Evolutionary conservation across 176 grass and related monocot species (phyloP), one percentile per base, ranked within the genome.

Genomic region (Lolium rigidum): DNA sequence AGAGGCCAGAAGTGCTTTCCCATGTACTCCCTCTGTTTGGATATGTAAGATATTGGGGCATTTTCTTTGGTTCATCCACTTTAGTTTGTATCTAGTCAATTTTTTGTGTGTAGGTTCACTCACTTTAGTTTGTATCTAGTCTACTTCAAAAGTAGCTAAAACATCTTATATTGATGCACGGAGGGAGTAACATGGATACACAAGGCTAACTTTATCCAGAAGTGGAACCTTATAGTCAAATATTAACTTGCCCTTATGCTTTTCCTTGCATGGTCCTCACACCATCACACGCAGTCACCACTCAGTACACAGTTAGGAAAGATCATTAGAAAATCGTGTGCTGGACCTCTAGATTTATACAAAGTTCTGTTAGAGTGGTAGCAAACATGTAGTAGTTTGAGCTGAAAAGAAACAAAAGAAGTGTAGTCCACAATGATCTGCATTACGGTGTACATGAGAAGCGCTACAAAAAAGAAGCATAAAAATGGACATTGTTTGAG

Each of bases 351-450:
- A 68, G 28, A 76, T 80, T 73, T 74, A 38, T 60, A 38, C 52
- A 72, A 47, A 79, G 43, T 86, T 79, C 21, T 80, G 6, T 5
- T 43, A 43, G 41, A 43, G 41, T 43, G 64, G 10, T n/a, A 73
- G 66, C 18, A 68, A 55, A 48, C 2, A 80, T 47, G 20, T 48
- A 84, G 50, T 50, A 76, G 25, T 68, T 87, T 60, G 39, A 76
- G 13, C 83, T 87, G 50, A 80, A 84, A 87, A 80, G 49, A 49
- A 80, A 69, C 46, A 79, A 61, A 80, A 44, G 2, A 47, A 61
- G 6, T 52, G 77, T n/a, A 80, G 2, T 25, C 65, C 54, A 50
- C 56, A 80, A 62, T 31, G 22, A 76, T 41, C 16, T 60, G 24
- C 44, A 66, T 41, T 78, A 68, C 25, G 59, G 49, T 76, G 59